A percentile compares a stretch with the other conserved stretches of the same genome.
Evolutionary conservation across 2,329 filamentous ascomycete genomes (phyloP).

Genomic region (Fusarium aywerte): DNA sequence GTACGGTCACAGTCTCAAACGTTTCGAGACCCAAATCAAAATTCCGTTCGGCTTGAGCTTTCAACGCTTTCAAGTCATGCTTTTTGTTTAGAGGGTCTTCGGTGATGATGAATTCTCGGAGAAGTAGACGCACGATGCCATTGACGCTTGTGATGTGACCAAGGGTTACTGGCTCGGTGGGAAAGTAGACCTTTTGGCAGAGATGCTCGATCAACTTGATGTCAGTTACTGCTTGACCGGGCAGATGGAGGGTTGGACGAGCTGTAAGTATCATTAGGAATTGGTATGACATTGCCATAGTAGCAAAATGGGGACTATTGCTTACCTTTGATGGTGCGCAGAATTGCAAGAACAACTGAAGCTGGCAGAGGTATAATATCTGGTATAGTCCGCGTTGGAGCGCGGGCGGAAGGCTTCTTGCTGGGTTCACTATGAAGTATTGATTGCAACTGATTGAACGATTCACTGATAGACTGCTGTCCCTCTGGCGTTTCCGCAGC

Average conservation of each 20-base stretch:
- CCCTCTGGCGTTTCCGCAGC: slow-evolving; percentile 22
- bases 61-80: slow-evolving; percentile 18
- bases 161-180: slow-evolving; percentile 29
- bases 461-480: slow-evolving; percentile 29
- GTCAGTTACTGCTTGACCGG: slow-evolving; percentile 26
- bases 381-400: neutral
- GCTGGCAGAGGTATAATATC: slow-evolving; percentile 16
- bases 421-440: neutral
- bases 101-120: slow-evolving; percentile 22
- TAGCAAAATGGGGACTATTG: neutral
- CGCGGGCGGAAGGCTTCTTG: neutral
- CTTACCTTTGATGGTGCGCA: slow-evolving; percentile 23
- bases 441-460: slow-evolving; percentile 13
- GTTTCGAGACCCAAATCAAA: slow-evolving; percentile 32
- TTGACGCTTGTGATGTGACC: slow-evolving; percentile 29
- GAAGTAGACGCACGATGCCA: slow-evolving; percentile 20
- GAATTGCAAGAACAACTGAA: slow-evolving; percentile 11
- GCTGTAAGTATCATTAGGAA: neutral
- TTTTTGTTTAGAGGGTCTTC: slow-evolving; percentile 18
- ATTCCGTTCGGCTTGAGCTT: slow-evolving; percentile 22
- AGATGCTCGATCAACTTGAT: slow-evolving; percentile 21
- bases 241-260: slow-evolving; percentile 13
- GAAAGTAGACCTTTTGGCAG: slow-evolving; percentile 37
- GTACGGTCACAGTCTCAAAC: slow-evolving; percentile 29
- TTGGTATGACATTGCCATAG: too few relatives aligned